Evolutionary conservation across 225 moss, liverwort and hornwort genomes (phyloP), one percentile per base, ranked within the genome.

Genomic region (Sphagnum tenellum): DNA sequence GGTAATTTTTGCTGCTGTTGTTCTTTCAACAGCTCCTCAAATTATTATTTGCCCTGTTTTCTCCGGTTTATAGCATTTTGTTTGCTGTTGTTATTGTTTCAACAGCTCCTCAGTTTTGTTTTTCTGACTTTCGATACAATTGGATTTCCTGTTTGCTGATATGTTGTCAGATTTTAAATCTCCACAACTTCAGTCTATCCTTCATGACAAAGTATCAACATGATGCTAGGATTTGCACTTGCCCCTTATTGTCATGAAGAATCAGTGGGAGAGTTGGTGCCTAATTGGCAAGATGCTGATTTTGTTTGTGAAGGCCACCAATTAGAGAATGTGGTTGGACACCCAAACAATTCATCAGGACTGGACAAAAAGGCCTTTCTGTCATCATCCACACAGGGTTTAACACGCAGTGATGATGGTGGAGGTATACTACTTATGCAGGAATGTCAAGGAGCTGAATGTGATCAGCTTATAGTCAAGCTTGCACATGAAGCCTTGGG

Each of bases 151-250:
- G 29, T 29, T 29, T 29, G 29, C 29, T 29, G 29, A 29, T 29
- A 29, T 29, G 29, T 29, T 29, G n/a, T 29, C 29, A 29, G 29
- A 29, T 29, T 29, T 29, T 29, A 29, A 29, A 29, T 29, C 29
- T 29, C 29, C 29, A 29, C 29, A 29, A 29, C 29, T 29, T 29
- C 29, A 29, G 29, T 29, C 29, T 29, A 29, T 29, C 29, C 29
- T 29, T 29, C 29, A 29, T 29, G 29, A 29, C 29, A 29, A 29
- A 29, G 29, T 29, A 29, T 29, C 56, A 84, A 81, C 64, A 76
- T 81, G 65, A 70, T 94, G 59, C 75, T 94, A 70, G 82, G 94
- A 48, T 94, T 91, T 70, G 88, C 94, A 12, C 89, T 94, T 45
- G 77, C 80, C 66, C 84, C 29, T 1, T 29, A 88, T 63, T 94